Evolutionary conservation across 768 basidiomycete genomes (phyloP), one percentile per base, ranked within the genome.

Genomic region (Podaxis sp.): DNA sequence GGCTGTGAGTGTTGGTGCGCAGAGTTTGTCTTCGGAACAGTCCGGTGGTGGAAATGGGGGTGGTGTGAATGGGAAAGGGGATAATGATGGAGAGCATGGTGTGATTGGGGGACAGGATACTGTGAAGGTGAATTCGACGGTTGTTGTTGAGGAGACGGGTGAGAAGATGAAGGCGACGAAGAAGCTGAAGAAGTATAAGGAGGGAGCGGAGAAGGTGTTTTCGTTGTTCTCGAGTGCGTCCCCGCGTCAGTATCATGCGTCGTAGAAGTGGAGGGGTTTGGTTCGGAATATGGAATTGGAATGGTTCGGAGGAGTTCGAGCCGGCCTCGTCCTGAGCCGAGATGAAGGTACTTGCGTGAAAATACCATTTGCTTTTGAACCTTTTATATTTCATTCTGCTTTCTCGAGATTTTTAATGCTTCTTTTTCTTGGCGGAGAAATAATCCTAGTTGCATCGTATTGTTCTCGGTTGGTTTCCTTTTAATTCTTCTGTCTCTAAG

Each of bases 181-280:
- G 78, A 92, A 89, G 73, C 71, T 91, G 72, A 90, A 88, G 80
- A 91, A 87, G 76, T 90, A 91, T 77, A 93, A 92, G 76, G 87
- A 91, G 69, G 89, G 87, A 63, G 90, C 91, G 2, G 91, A 92
- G 77, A 93, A 93, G 65, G 82, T 93, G 58, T 79, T 93, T 61
- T 90, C 90, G 35, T 76, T 93, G 64, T 93, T 93, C 72, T 87
- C 88, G 46, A 84, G 88, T 27, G 56, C 64, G 27, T 61, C 59
- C 7, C 87, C 89, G 62, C 88, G 82, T 61, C 82, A 80, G 21
- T 71, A 50, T 71, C 68, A 64, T 70, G 63, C 37, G n/a, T 55
- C 42, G 52, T 61, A 61, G 53, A 55, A 6, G 11, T 37, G 46
- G 25, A 13, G 47, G 47, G 11, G 18, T 23, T 18, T 48, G 47